A percentile compares a stretch with the other conserved stretches of the same genome.
These are phyloP conservation scores for Fusarium torreyae DNA, from an alignment of 2,329 filamentous ascomycete species.

Conservation along the genomic window DNA sequence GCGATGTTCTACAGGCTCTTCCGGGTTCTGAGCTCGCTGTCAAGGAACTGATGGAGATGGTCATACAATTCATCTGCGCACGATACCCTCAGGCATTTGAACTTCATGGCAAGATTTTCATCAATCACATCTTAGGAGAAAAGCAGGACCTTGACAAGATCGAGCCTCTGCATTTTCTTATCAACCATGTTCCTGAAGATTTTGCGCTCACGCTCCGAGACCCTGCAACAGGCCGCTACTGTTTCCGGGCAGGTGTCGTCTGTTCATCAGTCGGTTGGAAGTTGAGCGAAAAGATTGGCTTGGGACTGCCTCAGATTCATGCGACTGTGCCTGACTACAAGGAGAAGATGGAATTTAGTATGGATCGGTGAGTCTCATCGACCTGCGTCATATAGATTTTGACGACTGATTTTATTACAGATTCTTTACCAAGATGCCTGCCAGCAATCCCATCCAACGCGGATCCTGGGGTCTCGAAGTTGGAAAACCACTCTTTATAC, in stretches of 20 bases:
- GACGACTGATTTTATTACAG: conserved; percentile 56
- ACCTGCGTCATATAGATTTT: rapidly evolving
- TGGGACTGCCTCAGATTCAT: conserved; percentile 80
- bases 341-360: conserved; percentile 88
- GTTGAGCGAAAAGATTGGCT: conserved; percentile 79
- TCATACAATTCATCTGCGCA: conserved; percentile 81
- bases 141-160: conserved; percentile 72
- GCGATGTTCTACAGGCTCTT: conserved; percentile 75
- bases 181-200: conserved; percentile 87
- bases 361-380: conserved; percentile 76
- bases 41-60: conserved; percentile 92
- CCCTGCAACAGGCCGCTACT: conserved; percentile 79
- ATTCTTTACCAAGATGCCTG: conserved; percentile 85
- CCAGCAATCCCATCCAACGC: conserved; percentile 82
- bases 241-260: conserved; percentile 81
- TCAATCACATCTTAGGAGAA: conserved; percentile 78
- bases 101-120: conserved; percentile 71
- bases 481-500: conserved; percentile 81
- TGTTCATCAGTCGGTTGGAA: conserved; percentile 89
- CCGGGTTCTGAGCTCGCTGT: conserved; percentile 84
- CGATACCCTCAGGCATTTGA: conserved; percentile 84
- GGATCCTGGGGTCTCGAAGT: conserved; percentile 89
- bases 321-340: conserved; percentile 84
- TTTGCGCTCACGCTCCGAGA: conserved; percentile 84
- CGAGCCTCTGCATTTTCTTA: conserved; percentile 77